A percentile compares a stretch with the other conserved stretches of the same genome.
phyloP scores from a whole-genome alignment of 257 asterid genomes.

The Gentiana dahurica region DNA sequence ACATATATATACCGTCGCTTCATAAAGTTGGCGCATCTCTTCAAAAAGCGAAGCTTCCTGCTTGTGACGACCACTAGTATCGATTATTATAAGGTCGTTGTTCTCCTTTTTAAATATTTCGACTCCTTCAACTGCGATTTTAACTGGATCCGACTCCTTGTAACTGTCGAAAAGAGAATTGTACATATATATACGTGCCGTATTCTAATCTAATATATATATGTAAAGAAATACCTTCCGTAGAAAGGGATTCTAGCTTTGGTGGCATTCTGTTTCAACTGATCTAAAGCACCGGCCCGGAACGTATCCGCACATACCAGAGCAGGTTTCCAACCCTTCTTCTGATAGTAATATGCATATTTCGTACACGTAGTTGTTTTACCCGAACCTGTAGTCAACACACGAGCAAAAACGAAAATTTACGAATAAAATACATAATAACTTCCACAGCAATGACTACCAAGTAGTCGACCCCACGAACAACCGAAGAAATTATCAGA shows the following conservation, averaged over 20 bases:
- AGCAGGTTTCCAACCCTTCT: constrained; percentile 32
- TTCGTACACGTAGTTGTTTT: constrained; percentile 86
- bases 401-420: background rate
- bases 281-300: constrained; percentile 95
- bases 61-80: constrained; percentile 98
- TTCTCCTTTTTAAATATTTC: constrained; percentile 84
- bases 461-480: constrained; percentile 35
- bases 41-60: constrained; percentile 94
- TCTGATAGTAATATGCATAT: constrained; percentile 72
- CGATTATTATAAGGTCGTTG: constrained; percentile 85
- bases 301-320: constrained; percentile 70
- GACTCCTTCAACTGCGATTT: constrained; percentile 87
- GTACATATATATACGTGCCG: background rate
- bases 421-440: background rate
- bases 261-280: constrained; percentile 88
- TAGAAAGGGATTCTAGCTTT: constrained; percentile 88
- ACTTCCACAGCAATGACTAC: constrained; percentile 14
- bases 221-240: constrained; percentile 18
- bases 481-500: no score
- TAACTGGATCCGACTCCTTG: constrained; percentile 87
- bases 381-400: constrained; percentile 44
- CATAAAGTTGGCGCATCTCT: constrained; percentile 96
- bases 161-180: constrained; percentile 47
- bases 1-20: constrained; percentile 51
- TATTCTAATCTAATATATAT: constrained; percentile 1